A percentile compares a stretch with the other conserved stretches of the same genome.
These are phyloP conservation scores for Globisporangium solare DNA, from an alignment of 352 stramenopile species.

Conservation along the genomic window DNA sequence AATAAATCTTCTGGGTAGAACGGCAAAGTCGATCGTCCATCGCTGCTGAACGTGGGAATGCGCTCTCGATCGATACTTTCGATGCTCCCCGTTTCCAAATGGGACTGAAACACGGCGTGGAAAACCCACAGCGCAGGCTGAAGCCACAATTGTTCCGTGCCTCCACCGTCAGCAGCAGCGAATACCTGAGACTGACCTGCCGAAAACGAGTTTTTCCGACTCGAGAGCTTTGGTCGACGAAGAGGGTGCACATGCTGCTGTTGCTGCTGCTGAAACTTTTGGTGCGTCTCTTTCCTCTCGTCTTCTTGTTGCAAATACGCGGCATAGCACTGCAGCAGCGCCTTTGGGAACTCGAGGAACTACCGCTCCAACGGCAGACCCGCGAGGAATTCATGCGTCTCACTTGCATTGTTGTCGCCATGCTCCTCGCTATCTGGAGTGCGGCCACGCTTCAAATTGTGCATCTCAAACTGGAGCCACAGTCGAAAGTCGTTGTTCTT, in stretches of 20 bases:
- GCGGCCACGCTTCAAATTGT: too few relatives aligned
- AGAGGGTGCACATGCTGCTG: constrained; percentile 12
- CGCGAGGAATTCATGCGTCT: constrained; percentile 8
- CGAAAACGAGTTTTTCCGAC: constrained; percentile 21
- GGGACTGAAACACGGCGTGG: constrained; percentile 38
- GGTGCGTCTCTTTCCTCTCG: constrained; percentile 13
- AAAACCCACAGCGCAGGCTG: constrained; percentile 41
- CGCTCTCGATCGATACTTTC: background rate
- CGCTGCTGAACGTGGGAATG: background rate
- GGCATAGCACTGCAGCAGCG: constrained; percentile 23
- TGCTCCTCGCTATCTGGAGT: background rate
- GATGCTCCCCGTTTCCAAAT: constrained; percentile 8
- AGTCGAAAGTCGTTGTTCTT: constrained; percentile 27
- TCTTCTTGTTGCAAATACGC: constrained; percentile 15
- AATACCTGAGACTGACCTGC: constrained; percentile 9
- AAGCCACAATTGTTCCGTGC: constrained; percentile 18
- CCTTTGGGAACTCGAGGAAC: constrained; percentile 31
- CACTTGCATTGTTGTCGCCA: background rate
- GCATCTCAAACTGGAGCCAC: constrained; percentile 25
- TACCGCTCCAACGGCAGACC: constrained; percentile 17
- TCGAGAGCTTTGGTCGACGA: constrained; percentile 14
- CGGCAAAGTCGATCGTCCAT: background rate
- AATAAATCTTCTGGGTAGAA: constrained; percentile 29
- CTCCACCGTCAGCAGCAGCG: constrained; percentile 1
- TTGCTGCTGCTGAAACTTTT: constrained; percentile 10